A percentile compares a stretch with the other conserved stretches of the same genome.
phyloP scores from a whole-genome alignment of 768 basidiomycete genomes.

The Bullera alba region DNA sequence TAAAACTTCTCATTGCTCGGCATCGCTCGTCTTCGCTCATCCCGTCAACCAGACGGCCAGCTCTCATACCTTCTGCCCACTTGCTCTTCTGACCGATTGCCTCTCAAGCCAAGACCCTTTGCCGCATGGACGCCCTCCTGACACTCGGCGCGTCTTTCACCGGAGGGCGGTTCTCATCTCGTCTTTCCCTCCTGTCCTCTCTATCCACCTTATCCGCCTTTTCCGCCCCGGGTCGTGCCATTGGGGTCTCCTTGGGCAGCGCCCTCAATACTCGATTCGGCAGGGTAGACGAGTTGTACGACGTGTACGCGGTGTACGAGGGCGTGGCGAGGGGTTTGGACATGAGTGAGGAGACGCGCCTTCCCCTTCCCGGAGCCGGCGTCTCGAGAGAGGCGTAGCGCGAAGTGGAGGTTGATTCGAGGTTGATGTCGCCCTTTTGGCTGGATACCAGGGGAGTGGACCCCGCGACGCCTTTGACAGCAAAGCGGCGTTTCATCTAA shows the following conservation, averaged over 20 bases:
- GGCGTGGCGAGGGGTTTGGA: slow-evolving; percentile 11
- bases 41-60: too few species aligned
- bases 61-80: too few species aligned
- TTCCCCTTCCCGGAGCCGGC: background rate
- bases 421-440: slow-evolving; percentile 1
- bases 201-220: slow-evolving; percentile 7
- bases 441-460: slow-evolving; percentile 22
- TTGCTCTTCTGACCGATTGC: too few species aligned
- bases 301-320: too few species aligned
- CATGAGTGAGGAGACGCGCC: slow-evolving; percentile 5
- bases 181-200: background rate
- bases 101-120: slow-evolving; percentile 18
- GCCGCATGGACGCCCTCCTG: slow-evolving; percentile 2
- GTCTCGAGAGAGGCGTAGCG: slow-evolving; percentile 3
- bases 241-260: too few species aligned
- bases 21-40: too few species aligned
- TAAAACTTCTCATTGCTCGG: too few species aligned
- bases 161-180: background rate
- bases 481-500: slow-evolving; percentile 43
- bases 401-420: background rate
- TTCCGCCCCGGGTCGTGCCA: too few species aligned
- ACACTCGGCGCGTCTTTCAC: background rate
- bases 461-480: slow-evolving; percentile 38
- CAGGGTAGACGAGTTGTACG: too few species aligned
- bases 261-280: too few species aligned